phyloP scores from a whole-genome alignment of 345 rosid species.

The Populus deltoides region DNA sequence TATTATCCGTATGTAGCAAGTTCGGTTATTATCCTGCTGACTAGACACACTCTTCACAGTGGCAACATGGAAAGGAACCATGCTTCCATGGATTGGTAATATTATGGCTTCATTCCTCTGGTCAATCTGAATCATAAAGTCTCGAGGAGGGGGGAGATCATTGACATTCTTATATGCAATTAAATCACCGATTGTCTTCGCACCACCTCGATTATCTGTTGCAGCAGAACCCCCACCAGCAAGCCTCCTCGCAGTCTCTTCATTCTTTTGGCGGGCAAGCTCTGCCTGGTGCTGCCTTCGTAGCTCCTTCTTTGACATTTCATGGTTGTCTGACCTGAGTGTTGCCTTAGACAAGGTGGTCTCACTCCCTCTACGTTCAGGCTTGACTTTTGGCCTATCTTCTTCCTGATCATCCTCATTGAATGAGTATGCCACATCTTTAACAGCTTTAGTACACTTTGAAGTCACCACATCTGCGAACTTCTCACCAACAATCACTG shows the following conservation, averaged over 20 bases:
- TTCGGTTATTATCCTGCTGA: conserved; percentile 82
- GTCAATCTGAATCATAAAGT: conserved; percentile 78
- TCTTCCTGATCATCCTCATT: conserved; percentile 86
- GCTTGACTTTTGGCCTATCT: conserved; percentile 31
- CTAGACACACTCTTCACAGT: conserved; percentile 84
- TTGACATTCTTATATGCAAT: conserved; percentile 82
- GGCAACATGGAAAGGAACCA: conserved; percentile 92
- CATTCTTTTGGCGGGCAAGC: conserved; percentile 94
- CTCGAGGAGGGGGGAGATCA: conserved; percentile 72
- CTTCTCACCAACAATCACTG: conserved; percentile 70
- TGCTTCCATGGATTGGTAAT: conserved; percentile 78
- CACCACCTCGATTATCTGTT: conserved; percentile 57
- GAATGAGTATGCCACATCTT: conserved; percentile 86
- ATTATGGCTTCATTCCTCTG: conserved; percentile 85
- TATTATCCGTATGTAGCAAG: conserved; percentile 75
- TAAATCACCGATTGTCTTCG: conserved; percentile 63
- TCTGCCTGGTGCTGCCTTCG: conserved; percentile 99
- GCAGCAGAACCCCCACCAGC: conserved; percentile 66
- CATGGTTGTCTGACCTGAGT: conserved; percentile 86
- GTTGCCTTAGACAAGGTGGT: conserved; percentile 58
- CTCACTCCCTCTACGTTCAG: conserved; percentile 42
- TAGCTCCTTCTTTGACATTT: conserved; percentile 85
- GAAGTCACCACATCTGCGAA: conserved; percentile 55
- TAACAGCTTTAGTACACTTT: conserved; percentile 68
- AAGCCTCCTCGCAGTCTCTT: conserved; percentile 94